Percentiles rank a stretch among this genome's conserved stretches.
Evolutionary conservation across 164 flowering plant species (phyloP).

Genomic region (Echeveria elegans): DNA sequence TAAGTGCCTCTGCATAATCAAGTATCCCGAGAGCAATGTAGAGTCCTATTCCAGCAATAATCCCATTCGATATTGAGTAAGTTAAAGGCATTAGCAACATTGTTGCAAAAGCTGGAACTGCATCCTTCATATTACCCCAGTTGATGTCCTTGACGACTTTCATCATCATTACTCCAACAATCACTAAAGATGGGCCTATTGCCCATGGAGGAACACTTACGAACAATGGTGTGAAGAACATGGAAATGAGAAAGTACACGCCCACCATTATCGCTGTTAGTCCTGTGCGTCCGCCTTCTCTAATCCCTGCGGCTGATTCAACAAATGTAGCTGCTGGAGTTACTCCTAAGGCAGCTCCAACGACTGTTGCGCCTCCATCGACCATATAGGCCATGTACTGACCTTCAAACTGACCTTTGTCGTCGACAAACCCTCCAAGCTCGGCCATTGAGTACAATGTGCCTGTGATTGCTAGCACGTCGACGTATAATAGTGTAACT

Average conservation of each 20-base stretch:
- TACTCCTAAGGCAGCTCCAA: too few relatives aligned
- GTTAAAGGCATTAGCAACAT: slow-evolving; percentile 83
- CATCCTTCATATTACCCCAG: slow-evolving; percentile 53
- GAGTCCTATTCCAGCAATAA: slow-evolving; percentile 69
- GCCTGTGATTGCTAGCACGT: too few relatives aligned
- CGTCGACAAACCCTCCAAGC: too few relatives aligned
- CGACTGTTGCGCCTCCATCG: too few relatives aligned
- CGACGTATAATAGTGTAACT: too few relatives aligned
- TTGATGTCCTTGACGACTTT: slow-evolving; percentile 65
- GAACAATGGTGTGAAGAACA: slow-evolving; percentile 62
- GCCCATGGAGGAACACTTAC: slow-evolving; percentile 89
- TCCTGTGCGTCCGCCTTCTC: slow-evolving; percentile 86
- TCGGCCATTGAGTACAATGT: too few relatives aligned
- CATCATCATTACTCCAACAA: slow-evolving; percentile 88
- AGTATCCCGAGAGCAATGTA: slow-evolving; percentile 43
- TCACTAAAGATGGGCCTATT: slow-evolving; percentile 68
- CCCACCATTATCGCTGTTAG: slow-evolving; percentile 56
- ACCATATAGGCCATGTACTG: too few relatives aligned
- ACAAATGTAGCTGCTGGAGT: slow-evolving; percentile 51
- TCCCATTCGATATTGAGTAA: slow-evolving; percentile 70
- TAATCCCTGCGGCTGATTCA: slow-evolving; percentile 74
- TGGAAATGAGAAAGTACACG: slow-evolving; percentile 44
- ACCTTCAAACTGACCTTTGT: too few relatives aligned
- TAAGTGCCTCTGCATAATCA: slow-evolving; percentile 26
- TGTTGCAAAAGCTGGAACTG: slow-evolving; percentile 69